Evolutionary conservation across 2,329 filamentous ascomycete species (phyloP).

Genomic region (Penicillium sp.): DNA sequence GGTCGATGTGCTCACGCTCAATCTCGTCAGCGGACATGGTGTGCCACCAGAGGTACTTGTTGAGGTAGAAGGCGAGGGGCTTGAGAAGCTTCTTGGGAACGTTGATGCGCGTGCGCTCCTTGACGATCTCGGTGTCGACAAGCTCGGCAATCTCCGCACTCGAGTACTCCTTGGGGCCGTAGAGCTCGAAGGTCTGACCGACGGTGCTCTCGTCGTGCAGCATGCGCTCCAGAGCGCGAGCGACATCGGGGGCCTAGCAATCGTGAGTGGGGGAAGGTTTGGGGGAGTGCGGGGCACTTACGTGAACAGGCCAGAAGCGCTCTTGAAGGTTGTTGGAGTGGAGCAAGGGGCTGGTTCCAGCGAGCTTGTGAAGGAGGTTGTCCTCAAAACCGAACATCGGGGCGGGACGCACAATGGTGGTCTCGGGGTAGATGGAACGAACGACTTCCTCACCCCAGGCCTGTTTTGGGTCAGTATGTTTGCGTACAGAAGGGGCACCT

Average conservation of each 20-base stretch:
- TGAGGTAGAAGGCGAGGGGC: conserved; percentile 70
- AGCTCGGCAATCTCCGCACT: conserved; percentile 81
- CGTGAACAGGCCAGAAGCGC: conserved; percentile 86
- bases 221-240: conserved; percentile 83
- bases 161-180: conserved; percentile 88
- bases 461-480: conserved; percentile 40
- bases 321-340: conserved; percentile 93
- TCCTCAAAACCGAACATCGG: conserved; percentile 96
- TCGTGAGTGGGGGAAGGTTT: conserved; percentile 6
- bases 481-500: neutral
- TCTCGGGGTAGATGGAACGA: conserved; percentile 89
- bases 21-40: conserved; percentile 79
- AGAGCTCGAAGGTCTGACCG: conserved; percentile 89
- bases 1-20: conserved; percentile 89
- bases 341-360: conserved; percentile 74
- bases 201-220: conserved; percentile 86
- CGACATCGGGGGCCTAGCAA: conserved; percentile 80
- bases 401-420: conserved; percentile 90
- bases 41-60: conserved; percentile 86
- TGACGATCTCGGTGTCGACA: conserved; percentile 89
- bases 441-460: conserved; percentile 78
- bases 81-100: conserved; percentile 78
- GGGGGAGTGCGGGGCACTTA: conserved; percentile 42
- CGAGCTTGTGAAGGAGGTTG: conserved; percentile 81
- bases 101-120: conserved; percentile 86